Evolutionary conservation across 352 stramenopile species (phyloP).

Genomic region (Globisporangium barbulae): DNA sequence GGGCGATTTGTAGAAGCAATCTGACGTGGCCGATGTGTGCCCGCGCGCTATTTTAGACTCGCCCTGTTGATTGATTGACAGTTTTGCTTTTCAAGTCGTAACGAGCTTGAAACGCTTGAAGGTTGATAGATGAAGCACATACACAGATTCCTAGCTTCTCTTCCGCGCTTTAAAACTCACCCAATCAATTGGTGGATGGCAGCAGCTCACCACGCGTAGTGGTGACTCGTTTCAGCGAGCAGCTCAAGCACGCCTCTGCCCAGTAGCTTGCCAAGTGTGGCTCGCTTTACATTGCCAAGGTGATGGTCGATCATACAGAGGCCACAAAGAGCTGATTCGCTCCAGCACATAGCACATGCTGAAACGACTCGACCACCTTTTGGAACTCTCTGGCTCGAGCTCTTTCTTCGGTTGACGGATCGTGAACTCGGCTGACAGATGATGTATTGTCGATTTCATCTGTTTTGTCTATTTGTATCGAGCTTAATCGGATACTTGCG

Average conservation of each 20-base stretch:
- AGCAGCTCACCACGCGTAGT: neutral
- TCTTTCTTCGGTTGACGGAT: neutral
- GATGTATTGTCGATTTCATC: too few relatives aligned
- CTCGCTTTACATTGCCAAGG: too few relatives aligned
- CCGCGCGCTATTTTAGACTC: neutral
- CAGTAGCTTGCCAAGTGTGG: too few relatives aligned
- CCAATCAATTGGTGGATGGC: neutral
- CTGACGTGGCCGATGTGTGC: neutral
- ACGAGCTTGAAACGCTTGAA: slow-evolving; percentile 3
- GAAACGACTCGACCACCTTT: neutral
- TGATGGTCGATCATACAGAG: neutral
- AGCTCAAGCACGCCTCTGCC: too few relatives aligned
- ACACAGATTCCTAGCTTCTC: neutral
- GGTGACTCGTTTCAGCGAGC: too few relatives aligned
- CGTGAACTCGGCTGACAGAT: slow-evolving; percentile 1
- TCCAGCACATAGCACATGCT: too few relatives aligned
- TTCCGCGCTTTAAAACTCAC: neutral
- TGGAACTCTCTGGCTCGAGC: neutral
- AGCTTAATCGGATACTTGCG: too few relatives aligned
- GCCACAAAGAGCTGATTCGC: neutral
- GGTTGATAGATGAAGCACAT: neutral
- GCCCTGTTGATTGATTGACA: slow-evolving; percentile 7
- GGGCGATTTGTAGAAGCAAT: neutral
- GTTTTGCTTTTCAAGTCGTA: neutral
- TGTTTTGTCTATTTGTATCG: too few relatives aligned